Base-by-base conservation (phyloP, 2,329 filamentous ascomycete genomes). In the Cladophialophora carrionii region DNA sequence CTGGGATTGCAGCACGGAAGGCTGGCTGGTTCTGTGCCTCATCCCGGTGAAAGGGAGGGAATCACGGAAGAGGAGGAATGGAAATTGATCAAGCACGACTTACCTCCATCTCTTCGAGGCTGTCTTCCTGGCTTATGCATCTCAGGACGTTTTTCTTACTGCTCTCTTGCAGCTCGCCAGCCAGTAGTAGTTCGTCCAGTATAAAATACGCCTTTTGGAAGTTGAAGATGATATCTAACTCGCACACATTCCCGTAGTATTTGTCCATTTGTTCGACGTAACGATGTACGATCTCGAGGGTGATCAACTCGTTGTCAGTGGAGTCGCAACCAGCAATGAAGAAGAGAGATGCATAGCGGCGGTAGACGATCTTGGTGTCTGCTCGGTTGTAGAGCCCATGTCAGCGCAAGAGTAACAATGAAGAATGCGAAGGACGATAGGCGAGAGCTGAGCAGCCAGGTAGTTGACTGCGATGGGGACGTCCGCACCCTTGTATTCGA, bases 241-340 rank as follows among this genome's bases (percentile, higher is more conserved):
- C 95, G 88, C 95, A 99, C 66, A 99, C 95, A 78, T 99, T 99
- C 79, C 95, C 95, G 79, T 98, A 99, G 83, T 99, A 99, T 79
- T 99, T 99, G 85, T 99, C 95, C 95, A 99, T 99, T 81, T 99
- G 95, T 80, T 99, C 95, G 76, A 99, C 95, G 78, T 99, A 99
- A 80, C 95, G 92, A 79, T 99, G 95, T 74, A 99, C 96, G 76
- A 99, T 92, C 79, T 99, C 95, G 76, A 99, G 91, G 26, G 92
- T 96, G 78, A 98, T 97, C 76, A 99, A 83, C 78, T 99, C 95
- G 80, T 99, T 99, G 80, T 99, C 95, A 69, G 92, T 92, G n/a
- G 93, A 93, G 61, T 92, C 89, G 82, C 92, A 96, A 74, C 95
- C 95, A 74, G 94, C 93, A 78, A 99, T 99, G 85, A 99, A 99